Evolutionary conservation across 2,329 filamentous ascomycete genomes (phyloP), one percentile per base, ranked within the genome.

Genomic region (Talaromyces atroroseus): DNA sequence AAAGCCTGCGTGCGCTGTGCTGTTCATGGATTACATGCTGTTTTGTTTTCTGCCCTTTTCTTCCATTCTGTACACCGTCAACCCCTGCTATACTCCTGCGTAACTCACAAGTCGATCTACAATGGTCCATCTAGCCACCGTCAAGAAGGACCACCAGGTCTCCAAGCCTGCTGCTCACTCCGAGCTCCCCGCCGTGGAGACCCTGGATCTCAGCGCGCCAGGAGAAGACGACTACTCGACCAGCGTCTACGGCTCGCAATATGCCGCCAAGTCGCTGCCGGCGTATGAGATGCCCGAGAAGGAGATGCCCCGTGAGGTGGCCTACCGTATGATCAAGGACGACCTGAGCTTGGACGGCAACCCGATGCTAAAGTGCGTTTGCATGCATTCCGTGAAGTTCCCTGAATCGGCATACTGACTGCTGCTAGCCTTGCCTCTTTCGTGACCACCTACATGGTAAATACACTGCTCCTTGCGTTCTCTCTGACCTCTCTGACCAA

Each of bases 311-410:
- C 85, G 83, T 64, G 89, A 95, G 63, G 83, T 96, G 52, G 92
- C 92, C n/a, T 96, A 96, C 73, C 87, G 91, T 49, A 88, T 96
- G 89, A 96, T 96, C 80, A 92, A 90, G 78, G 92, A 96, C 71
- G 90, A 96, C 68, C 79, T 96, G 62, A 94, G 89, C 61, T 79
- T 96, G 52, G 92, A 97, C 70, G 91, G 91, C 56, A 95, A 92
- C 65, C 90, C 91, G 8, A 92, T 91, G 80, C 81, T 95, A 52
- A 79, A 79, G 74, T 76, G 65, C 16, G 52, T 68, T 6, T 42
- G n/a, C n/a, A n/a, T n/a, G n/a, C n/a, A n/a, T n/a, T n/a, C n/a
- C n/a, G n/a, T n/a, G n/a, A n/a, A n/a, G n/a, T n/a, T n/a, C n/a
- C n/a, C n/a, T n/a, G n/a, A n/a, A n/a, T n/a, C n/a, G n/a, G n/a